Evolutionary conservation across 2,329 filamentous ascomycete species (phyloP).

Genomic region (Ceratocystis alfenasii): DNA sequence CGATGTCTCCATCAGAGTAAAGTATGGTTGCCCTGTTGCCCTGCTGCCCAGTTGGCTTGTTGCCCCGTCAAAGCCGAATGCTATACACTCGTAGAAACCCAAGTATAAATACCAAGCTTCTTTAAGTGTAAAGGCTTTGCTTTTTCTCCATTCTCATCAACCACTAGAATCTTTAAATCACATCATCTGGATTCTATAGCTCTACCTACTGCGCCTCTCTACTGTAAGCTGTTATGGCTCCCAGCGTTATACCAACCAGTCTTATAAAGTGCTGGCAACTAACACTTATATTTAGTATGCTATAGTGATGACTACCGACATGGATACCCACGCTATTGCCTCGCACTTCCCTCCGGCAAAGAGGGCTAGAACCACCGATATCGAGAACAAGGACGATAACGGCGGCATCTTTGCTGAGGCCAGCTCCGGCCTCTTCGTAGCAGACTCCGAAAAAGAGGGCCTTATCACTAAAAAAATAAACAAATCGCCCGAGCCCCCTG

Average conservation of each 20-base stretch:
- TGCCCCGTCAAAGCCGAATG: background rate
- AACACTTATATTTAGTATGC: background rate
- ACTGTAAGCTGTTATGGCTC: background rate
- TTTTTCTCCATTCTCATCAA: background rate
- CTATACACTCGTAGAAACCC: background rate
- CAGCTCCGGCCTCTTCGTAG: background rate
- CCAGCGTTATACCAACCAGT: background rate
- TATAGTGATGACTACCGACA: background rate
- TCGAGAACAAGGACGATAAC: background rate
- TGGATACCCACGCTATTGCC: background rate
- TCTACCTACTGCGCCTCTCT: no score
- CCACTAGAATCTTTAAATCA: background rate
- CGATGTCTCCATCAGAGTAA: background rate
- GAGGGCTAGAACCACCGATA: background rate
- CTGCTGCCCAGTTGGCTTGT: background rate
- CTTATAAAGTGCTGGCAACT: background rate
- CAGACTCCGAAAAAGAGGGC: background rate
- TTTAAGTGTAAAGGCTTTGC: background rate
- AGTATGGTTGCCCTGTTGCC: no score
- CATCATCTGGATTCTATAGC: no score
- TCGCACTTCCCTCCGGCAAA: conserved; percentile 8
- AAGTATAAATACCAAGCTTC: conserved; percentile 4
- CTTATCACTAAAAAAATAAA: background rate
- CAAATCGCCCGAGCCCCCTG: background rate
- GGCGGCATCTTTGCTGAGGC: background rate